Base-by-base conservation (phyloP, 495 filamentous ascomycete species). In the Aspergillus sclerotioniger region DNA sequence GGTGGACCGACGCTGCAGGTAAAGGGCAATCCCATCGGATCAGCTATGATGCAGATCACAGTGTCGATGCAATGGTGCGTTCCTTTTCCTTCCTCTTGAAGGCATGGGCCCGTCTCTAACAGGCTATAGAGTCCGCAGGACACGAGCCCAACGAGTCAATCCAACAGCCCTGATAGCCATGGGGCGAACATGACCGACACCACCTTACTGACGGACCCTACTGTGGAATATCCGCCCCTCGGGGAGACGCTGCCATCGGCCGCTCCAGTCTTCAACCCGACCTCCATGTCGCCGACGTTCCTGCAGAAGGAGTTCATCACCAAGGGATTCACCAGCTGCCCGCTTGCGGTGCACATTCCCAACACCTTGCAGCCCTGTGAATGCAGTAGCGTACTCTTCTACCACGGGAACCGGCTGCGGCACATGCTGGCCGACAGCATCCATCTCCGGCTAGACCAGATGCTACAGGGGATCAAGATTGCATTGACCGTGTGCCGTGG, bases 281-380 rank as follows among this genome's bases (percentile, higher is more conserved):
- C 69, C 0, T 73, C 72, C 10, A 67, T 74, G 51, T 74, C 75
- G 12, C 72, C 74, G n/a, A 74, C 67, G 0, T 72, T 72, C 21
- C 57, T 75, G 8, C 62, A 71, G 46, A 66, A 69, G 21, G 69
- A 72, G 45, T 57, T 67, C 51, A 53, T 71, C 39, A 58, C 60
- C 51, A 70, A 73, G 37, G 65, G 68, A 3, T 32, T 70, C 35
- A 64, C 67, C 29, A 74, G 68, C 56, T 70, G 65, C 6, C 64
- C 70, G 8, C 65, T 74, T 9, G 70, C 66, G 1, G 59, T 68
- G 10, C 66, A 63, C 51, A 56, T 68, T n/a, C 63, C 65, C 3
- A 58, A 50, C 39, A 16, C 55, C 0, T 28, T 61, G 0, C 65
- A 54, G 52, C 61, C 59, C 17, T 79, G 76, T 59, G 71, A 72